A percentile compares a stretch with the other conserved stretches of the same genome.
Evolutionary conservation across 441 rosid species (phyloP).

Genomic region (Bocquillonia castaneifolia): DNA sequence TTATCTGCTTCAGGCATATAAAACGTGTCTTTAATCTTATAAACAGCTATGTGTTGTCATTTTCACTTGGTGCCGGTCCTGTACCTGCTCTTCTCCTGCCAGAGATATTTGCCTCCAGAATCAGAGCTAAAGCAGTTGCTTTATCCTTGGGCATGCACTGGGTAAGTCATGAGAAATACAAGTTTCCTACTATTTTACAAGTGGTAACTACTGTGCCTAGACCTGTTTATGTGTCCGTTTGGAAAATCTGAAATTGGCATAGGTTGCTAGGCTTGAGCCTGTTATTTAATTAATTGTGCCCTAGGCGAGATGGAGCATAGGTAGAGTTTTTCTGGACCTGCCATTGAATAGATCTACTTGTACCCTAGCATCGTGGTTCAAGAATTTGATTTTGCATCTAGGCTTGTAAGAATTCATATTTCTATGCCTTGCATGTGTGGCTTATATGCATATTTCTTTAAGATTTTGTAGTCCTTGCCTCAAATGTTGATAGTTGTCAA

Average conservation of each 20-base stretch:
- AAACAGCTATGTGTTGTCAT: slow-evolving; percentile 82
- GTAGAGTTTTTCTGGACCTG: no score
- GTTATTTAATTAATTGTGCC: no score
- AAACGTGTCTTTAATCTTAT: slow-evolving; percentile 20
- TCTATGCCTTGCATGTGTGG: no score
- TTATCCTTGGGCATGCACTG: slow-evolving; percentile 95
- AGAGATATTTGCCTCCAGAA: slow-evolving; percentile 91
- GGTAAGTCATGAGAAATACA: slow-evolving; percentile 41
- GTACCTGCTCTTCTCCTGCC: slow-evolving; percentile 97
- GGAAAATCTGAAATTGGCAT: no score
- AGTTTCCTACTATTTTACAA: neutral
- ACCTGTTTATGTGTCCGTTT: no score
- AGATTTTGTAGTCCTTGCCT: neutral
- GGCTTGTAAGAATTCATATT: neutral
- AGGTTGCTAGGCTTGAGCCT: no score
- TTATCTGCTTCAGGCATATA: slow-evolving; percentile 1
- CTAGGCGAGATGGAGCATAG: no score
- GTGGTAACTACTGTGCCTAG: neutral
- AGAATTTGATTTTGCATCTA: no score
- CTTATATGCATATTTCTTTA: neutral
- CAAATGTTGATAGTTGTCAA: neutral
- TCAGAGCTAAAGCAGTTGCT: slow-evolving; percentile 95
- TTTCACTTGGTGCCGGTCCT: slow-evolving; percentile 98
- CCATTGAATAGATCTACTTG: no score
- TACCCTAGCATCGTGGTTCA: no score